A percentile compares a stretch with the other conserved stretches of the same genome.
These are phyloP conservation scores for Trypethelium eluteriae DNA, from an alignment of 495 filamentous ascomycete genomes.

Conservation along the genomic window DNA sequence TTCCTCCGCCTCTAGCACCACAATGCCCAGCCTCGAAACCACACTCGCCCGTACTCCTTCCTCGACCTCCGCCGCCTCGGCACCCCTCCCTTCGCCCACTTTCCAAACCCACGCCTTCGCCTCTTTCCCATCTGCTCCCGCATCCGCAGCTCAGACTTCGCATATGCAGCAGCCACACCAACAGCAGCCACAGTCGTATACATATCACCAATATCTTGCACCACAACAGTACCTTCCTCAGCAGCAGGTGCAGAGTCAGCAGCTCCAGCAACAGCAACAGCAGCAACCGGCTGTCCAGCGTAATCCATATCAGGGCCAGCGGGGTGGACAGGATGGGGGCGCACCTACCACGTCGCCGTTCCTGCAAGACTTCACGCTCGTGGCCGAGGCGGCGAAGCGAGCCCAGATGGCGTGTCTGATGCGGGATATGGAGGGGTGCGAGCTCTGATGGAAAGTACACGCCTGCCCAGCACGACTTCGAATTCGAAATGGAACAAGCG, in stretches of 20 bases:
- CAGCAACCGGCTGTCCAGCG: constrained; percentile 5
- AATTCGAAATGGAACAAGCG: too few species aligned
- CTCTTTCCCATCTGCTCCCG: constrained; percentile 22
- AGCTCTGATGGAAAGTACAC: constrained; percentile 37
- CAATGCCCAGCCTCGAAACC: constrained; percentile 3
- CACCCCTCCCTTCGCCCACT: constrained; percentile 33
- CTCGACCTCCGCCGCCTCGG: constrained; percentile 23
- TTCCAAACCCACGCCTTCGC: constrained; percentile 20
- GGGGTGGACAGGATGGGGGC: constrained; percentile 20
- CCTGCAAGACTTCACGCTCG: constrained; percentile 70
- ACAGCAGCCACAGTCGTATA: constrained; percentile 14
- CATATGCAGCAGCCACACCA: constrained; percentile 15
- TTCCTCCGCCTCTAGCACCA: constrained; percentile 4
- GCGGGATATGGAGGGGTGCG: constrained; percentile 69
- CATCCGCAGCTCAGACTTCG: background rate
- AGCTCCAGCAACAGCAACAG: constrained; percentile 19
- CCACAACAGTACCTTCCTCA: constrained; percentile 18
- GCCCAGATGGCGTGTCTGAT: constrained; percentile 82
- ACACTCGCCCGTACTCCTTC: constrained; percentile 16
- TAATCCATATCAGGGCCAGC: constrained; percentile 20
- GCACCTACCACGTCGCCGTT: constrained; percentile 51
- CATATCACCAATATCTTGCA: background rate
- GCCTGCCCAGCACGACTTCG: background rate
- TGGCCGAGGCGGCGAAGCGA: constrained; percentile 91
- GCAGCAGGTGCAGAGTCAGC: constrained; percentile 11